Evolutionary conservation across 768 basidiomycete species (phyloP).

Genomic region (Boletus reticulatus): DNA sequence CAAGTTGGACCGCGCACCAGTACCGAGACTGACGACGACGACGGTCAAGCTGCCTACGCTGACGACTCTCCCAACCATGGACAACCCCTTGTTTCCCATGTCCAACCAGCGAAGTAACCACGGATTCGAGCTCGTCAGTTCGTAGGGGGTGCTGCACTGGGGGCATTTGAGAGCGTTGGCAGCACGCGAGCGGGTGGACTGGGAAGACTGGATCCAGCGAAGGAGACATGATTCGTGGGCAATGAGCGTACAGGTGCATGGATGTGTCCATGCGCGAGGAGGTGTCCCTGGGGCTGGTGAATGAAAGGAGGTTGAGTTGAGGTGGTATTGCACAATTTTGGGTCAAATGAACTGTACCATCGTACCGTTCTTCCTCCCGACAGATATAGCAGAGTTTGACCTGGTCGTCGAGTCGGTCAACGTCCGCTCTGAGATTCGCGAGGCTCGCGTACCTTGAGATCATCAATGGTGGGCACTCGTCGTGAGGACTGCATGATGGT

Average conservation of each 20-base stretch:
- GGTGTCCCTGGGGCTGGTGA: constrained; percentile 43
- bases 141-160: constrained; percentile 67
- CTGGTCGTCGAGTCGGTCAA: constrained; percentile 22
- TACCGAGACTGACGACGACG: constrained; percentile 53
- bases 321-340: not conserved
- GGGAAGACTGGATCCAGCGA: constrained; percentile 74
- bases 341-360: constrained; percentile 28
- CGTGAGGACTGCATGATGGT: constrained; percentile 27
- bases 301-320: not conserved
- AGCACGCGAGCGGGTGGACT: constrained; percentile 52
- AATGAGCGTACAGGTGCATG: constrained; percentile 76
- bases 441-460: constrained; percentile 28
- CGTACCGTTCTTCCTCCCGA: constrained; percentile 63
- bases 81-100: constrained; percentile 48
- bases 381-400: constrained; percentile 84
- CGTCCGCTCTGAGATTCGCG: not conserved
- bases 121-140: constrained; percentile 66
- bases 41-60: constrained; percentile 50
- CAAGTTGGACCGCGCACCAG: constrained; percentile 44
- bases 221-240: constrained; percentile 80
- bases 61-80: constrained; percentile 50
- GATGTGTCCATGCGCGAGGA: constrained; percentile 69
- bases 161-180: constrained; percentile 75
- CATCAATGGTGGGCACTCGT: constrained; percentile 33
- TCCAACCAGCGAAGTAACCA: constrained; percentile 48